A percentile compares a stretch with the other conserved stretches of the same genome.
phyloP scores from a whole-genome alignment of 2,329 filamentous ascomycete species.

The Ceratocystis lukuohia region DNA sequence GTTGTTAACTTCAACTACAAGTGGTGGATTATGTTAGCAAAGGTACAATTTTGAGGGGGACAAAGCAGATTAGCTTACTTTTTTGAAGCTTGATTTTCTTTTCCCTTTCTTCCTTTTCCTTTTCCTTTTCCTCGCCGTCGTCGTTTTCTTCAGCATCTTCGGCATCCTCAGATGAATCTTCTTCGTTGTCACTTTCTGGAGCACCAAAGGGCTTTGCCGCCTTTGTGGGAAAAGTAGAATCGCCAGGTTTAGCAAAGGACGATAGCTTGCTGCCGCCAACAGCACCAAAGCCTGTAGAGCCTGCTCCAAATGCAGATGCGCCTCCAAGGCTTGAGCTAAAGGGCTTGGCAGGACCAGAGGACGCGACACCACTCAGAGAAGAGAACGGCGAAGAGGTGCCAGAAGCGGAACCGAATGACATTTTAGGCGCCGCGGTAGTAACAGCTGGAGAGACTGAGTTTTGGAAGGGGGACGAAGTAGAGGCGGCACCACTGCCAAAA shows the following conservation, averaged over 20 bases:
- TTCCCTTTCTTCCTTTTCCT: constrained; percentile 27
- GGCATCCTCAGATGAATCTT: constrained; percentile 29
- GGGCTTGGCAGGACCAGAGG: constrained; percentile 27
- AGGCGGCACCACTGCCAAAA: constrained; percentile 23
- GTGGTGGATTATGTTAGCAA: constrained; percentile 12
- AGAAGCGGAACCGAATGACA: constrained; percentile 35
- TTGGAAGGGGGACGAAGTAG: constrained; percentile 26
- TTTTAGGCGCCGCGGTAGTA: constrained; percentile 28
- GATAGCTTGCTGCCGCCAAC: constrained; percentile 31
- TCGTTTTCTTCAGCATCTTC: constrained; percentile 34
- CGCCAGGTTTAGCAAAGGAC: constrained; percentile 50
- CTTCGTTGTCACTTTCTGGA: constrained; percentile 51
- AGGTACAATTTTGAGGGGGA: not conserved
- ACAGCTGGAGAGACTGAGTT: constrained; percentile 1
- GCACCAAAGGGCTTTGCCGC: constrained; percentile 64
- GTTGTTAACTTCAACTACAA: constrained; percentile 57
- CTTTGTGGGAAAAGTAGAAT: constrained; percentile 39
- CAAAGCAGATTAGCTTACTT: constrained; percentile 37
- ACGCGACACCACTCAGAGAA: constrained; percentile 23
- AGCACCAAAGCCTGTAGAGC: constrained; percentile 48
- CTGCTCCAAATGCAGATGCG: constrained; percentile 32
- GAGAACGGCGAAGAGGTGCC: constrained; percentile 35
- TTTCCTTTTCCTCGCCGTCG: constrained; percentile 43
- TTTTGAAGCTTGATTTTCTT: constrained; percentile 50
- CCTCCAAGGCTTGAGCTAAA: constrained; percentile 36